Evolutionary conservation across 23 red algal genomes (phyloP).

Genomic region (Gracilariopsis chorda): DNA sequence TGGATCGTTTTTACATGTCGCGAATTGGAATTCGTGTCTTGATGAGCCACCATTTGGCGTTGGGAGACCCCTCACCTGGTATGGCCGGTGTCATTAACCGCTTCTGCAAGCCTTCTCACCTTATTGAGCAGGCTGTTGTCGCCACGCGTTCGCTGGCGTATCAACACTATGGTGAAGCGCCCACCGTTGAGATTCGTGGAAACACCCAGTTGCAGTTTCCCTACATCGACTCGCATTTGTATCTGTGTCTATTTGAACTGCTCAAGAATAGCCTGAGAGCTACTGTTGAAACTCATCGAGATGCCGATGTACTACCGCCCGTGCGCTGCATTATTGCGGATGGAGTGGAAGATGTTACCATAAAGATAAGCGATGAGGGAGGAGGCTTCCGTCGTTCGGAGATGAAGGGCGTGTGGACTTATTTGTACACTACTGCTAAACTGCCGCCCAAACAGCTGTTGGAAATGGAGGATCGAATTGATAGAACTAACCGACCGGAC

Average conservation of each 20-base stretch:
- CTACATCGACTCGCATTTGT: conserved; percentile 95
- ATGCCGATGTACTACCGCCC: conserved; percentile 71
- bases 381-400: conserved; percentile 93
- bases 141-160: conserved; percentile 73
- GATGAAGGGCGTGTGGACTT: conserved; percentile 87
- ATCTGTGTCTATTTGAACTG: conserved; percentile 81
- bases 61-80: conserved; percentile 41
- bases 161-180: conserved; percentile 84
- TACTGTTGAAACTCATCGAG: conserved; percentile 82
- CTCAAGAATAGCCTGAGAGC: conserved; percentile 88
- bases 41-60: conserved; percentile 85
- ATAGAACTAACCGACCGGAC: conserved; percentile 58
- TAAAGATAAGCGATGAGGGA: conserved; percentile 98
- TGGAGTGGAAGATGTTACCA: conserved; percentile 93
- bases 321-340: conserved; percentile 94
- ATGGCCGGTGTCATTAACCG: conserved; percentile 95
- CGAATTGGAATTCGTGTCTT: conserved; percentile 93
- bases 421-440: conserved; percentile 94
- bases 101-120: conserved; percentile 71
- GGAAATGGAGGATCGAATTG: conserved; percentile 60
- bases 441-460: conserved; percentile 83
- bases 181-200: conserved; percentile 77
- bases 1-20: conserved; percentile 97
- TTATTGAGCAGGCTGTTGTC: conserved; percentile 78
- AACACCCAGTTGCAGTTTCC: conserved; percentile 82